phyloP scores from a whole-genome alignment of 164 flowering plant species.

The Umbilicus rupestris region DNA sequence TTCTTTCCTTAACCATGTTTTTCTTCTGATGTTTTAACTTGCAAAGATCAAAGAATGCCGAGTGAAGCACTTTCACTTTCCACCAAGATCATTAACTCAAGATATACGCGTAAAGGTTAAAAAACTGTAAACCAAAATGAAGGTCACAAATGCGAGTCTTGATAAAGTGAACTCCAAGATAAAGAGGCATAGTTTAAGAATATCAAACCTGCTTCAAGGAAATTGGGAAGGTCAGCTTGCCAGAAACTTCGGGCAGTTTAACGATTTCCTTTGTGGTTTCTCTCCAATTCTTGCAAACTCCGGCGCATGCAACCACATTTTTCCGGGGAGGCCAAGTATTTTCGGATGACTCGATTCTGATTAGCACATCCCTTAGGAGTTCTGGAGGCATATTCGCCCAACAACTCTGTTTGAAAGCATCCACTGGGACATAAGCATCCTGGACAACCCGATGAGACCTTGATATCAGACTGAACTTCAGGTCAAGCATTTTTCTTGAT shows the following conservation, averaged over 20 bases:
- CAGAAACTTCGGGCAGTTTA: constrained; percentile 1
- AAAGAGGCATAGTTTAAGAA: background rate
- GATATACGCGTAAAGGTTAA: no score
- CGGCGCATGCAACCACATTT: constrained; percentile 9
- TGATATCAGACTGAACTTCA: constrained; percentile 53
- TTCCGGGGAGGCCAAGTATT: constrained; percentile 1
- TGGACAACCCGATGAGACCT: constrained; percentile 64
- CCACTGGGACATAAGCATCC: constrained; percentile 31
- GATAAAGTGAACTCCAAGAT: background rate
- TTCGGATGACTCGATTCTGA: constrained; percentile 3
- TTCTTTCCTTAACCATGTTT: no score
- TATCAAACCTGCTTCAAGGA: constrained; percentile 7
- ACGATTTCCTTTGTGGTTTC: constrained; percentile 8
- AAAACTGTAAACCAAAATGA: no score
- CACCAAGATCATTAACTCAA: no score
- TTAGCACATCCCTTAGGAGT: constrained; percentile 2
- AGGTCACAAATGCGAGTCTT: no score
- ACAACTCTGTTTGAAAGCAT: constrained; percentile 36
- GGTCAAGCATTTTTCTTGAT: constrained; percentile 63
- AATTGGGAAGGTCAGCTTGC: constrained; percentile 6
- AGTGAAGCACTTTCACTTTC: no score
- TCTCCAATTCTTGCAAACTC: constrained; percentile 7
- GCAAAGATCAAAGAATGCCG: no score
- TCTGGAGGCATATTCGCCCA: constrained; percentile 10
- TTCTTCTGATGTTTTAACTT: no score